phyloP scores from a whole-genome alignment of 2,329 filamentous ascomycete species.

The Scytalidium lignicola region DNA sequence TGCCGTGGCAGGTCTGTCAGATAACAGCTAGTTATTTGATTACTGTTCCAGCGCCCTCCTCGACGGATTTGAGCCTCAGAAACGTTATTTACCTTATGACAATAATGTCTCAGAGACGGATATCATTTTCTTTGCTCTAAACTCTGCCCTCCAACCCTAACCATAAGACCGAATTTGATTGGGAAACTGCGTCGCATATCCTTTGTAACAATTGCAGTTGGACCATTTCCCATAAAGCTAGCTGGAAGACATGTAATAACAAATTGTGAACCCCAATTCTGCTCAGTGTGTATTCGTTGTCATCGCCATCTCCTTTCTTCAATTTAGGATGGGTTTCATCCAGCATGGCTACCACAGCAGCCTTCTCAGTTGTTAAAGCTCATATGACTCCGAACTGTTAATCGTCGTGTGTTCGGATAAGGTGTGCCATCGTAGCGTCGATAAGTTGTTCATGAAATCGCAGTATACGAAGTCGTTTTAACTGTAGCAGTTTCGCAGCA shows the following conservation, averaged over 20 bases:
- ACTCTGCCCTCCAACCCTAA: constrained; percentile 34
- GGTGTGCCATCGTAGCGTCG: neutral
- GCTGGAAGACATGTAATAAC: constrained; percentile 27
- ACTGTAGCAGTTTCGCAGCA: too few species aligned
- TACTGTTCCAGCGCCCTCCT: too few species aligned
- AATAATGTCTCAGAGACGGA: constrained; percentile 25
- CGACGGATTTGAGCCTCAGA: too few species aligned
- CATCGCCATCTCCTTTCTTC: constrained; percentile 7
- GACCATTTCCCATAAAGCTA: constrained; percentile 27
- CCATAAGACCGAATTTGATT: constrained; percentile 27
- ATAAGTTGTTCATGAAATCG: too few species aligned
- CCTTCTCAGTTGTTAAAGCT: constrained; percentile 8
- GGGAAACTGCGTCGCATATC: constrained; percentile 26
- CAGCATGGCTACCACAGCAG: constrained; percentile 17
- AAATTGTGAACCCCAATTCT: constrained; percentile 27
- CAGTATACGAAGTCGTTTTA: too few species aligned
- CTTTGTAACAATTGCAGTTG: constrained; percentile 25
- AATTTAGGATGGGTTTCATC: constrained; percentile 14
- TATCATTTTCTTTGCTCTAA: constrained; percentile 15
- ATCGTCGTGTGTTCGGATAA: neutral
- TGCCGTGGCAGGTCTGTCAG: too few species aligned
- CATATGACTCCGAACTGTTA: neutral
- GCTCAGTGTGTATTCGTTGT: constrained; percentile 17
- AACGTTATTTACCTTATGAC: constrained; percentile 7
- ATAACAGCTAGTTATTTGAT: too few species aligned